Conservation (phyloP, 2,329 filamentous ascomycete genomes). For the Ceratocystiopsis sp. region DNA sequence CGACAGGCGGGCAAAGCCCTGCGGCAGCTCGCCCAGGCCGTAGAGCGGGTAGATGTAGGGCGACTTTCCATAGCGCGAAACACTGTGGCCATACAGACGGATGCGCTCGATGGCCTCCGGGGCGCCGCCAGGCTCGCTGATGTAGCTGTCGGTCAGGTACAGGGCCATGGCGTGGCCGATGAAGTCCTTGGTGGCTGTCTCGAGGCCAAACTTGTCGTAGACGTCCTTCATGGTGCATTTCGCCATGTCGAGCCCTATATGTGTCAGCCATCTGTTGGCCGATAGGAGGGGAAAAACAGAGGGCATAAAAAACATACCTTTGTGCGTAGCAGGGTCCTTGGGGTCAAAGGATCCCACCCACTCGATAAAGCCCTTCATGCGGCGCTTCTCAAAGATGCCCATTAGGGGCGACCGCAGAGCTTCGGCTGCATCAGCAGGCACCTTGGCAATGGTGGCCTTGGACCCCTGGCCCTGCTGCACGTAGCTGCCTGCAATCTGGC, state of each 20-base stretch:
- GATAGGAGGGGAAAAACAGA: background rate
- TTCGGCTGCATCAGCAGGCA: conserved; percentile 82
- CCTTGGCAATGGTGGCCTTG: conserved; percentile 89
- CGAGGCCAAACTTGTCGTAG: conserved; percentile 93
- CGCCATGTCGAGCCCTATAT: conserved; percentile 58
- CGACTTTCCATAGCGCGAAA: conserved; percentile 93
- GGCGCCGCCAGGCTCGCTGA: conserved; percentile 53
- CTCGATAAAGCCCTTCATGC: conserved; percentile 91
- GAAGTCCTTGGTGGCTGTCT: conserved; percentile 80
- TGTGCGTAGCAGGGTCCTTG: conserved; percentile 72
- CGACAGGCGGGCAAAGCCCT: conserved; percentile 91
- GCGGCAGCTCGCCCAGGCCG: conserved; percentile 88
- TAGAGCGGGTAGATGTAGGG: conserved; percentile 99
- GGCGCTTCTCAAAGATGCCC: conserved; percentile 94
- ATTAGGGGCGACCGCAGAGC: conserved; percentile 85
- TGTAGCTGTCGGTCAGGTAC: conserved; percentile 79
- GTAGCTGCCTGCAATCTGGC: conserved; percentile 87
- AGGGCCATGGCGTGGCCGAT: conserved; percentile 97
- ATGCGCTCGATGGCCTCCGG: conserved; percentile 84
- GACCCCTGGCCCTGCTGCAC: conserved; percentile 74
- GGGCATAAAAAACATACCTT: conserved; percentile 40
- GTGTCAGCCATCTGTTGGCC: background rate
- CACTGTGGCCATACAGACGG: conserved; percentile 90
- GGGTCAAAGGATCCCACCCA: conserved; percentile 80
- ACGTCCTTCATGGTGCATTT: conserved; percentile 91